Base-by-base conservation (phyloP, 2,329 filamentous ascomycete species). In the Ramichloridium luteum region DNA sequence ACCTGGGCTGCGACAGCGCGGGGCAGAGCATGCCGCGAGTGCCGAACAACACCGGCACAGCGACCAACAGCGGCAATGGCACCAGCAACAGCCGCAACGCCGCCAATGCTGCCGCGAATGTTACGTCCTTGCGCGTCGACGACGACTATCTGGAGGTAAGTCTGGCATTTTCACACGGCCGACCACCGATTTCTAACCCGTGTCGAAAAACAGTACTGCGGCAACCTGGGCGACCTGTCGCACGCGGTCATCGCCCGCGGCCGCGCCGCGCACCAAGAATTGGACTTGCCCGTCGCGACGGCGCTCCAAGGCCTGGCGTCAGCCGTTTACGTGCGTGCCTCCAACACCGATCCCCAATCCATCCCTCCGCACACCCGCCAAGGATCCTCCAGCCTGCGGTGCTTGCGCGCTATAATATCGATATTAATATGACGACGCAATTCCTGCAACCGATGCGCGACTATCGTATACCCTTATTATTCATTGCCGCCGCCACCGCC, bases 211-310 rank as follows among this genome's bases (percentile, higher is more conserved):
- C 31, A 34, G 32, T 34, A 34, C 32, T 25, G 12, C 25, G 10
- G 13, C 27, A 28, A 18, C 26, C 32, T 34, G 3, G 22, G 13
- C 16, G 12, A 15, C 25, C 32, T 34, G 25, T 28, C 32, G n/a
- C 13, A 11, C 13, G 32, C 32, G 13, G 25, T 34, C 32, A 29
- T n/a, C 16, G 14, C 32, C 10, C 50, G 53, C 13, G 54, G 55
- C 20, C 49, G 46, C 4, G 31, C 48, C 31, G 56, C 51, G 44
- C 56, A 59, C 38, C 44, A 46, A 12, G 56, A 59, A 36, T 44
- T 54, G 46, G 56, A 58, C 40, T 27, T 34, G 1, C 52, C 55
- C 2, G 46, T 59, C 31, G 45, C 38, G 17, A 38, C 44, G 12
- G 47, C 49, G 23, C 51, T 58, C 23, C 39, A 40, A 10, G 43